Base-by-base conservation (phyloP, 306 rosid species). In the Cicer judaicum region DNA sequence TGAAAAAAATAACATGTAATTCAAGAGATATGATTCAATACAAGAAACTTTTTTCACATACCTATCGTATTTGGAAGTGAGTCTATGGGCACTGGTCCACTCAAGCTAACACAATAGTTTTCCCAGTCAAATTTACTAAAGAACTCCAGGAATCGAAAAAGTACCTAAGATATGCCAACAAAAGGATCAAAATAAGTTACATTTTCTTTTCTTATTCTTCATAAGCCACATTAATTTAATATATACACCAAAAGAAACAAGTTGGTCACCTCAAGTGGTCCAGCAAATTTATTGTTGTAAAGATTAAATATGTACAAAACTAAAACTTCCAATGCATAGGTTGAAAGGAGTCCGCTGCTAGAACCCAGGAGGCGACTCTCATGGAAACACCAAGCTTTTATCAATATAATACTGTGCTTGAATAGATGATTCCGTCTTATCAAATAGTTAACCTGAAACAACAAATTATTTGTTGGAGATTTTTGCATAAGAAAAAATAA, bases 351-450 rank as follows among this genome's bases (percentile, higher is more conserved):
- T 72, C 98, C 93, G 77, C 87, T 85, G 36, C 89, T 90, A 74
- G 98, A 96, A 12, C 98, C 97, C 62, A 93, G 75, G 80, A 91
- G 83, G 56, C 93, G 96, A 61, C 98, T 88, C 79, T 93, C 97
- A 59, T 91, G 82, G 79, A 76, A 91, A 80, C 97, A 91, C 98
- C 98, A 93, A n/a, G 97, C 97, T 83, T 93, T 93, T 75, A 93
- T 84, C 81, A 93, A 36, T 78, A 93, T 91, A 70, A 91, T 75
- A 68, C 98, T 93, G 11, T 88, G 85, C 80, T 93, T 93, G 83
- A 91, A 91, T 61, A 91, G 81, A 77, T 93, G 97, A 43, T 88
- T 65, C 2, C 75, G 88, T n/a, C 76, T 39, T 68, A 93, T 89
- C 44, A 81, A 61, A 79, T 67, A 48, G 78, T 87, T 90, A 56